These are phyloP conservation scores for Manihot esculenta DNA, from an alignment of 441 rosid species.

Conservation along the genomic window DNA sequence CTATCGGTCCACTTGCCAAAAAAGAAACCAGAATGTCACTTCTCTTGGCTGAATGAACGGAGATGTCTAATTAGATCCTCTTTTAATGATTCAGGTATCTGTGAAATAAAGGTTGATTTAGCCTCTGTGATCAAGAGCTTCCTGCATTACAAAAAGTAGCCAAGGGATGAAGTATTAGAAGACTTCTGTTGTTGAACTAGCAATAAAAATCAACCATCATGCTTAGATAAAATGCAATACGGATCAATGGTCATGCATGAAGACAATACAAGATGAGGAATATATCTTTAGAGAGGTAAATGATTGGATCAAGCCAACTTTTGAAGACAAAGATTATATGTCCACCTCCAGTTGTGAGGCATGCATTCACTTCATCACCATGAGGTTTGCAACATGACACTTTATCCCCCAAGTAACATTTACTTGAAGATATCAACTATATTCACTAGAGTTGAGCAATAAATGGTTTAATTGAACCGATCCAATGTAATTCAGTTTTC, in stretches of 20 bases:
- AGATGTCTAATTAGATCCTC: conserved; percentile 54
- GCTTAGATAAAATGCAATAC: no score
- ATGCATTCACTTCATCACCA: not conserved
- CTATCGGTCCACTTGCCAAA: not conserved
- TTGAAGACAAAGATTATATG: not conserved
- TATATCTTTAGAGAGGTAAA: not conserved
- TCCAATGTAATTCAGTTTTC: no score
- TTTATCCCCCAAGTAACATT: not conserved
- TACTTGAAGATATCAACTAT: no score
- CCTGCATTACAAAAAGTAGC: conserved; percentile 45
- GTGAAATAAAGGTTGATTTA: conserved; percentile 44
- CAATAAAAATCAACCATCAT: not conserved
- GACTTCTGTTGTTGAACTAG: not conserved
- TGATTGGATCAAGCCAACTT: no score
- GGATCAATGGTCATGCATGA: not conserved
- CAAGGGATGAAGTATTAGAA: not conserved
- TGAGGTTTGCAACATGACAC: not conserved
- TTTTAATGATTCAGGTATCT: conserved; percentile 73
- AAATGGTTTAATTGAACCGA: no score
- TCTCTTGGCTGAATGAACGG: conserved; percentile 39
- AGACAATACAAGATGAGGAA: no score
- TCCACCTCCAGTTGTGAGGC: not conserved
- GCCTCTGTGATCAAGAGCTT: conserved; percentile 65
- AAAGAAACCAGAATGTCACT: conserved; percentile 15
- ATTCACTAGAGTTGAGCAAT: no score